phyloP scores from a whole-genome alignment of 2,329 filamentous ascomycete species.

The Trichoderma citrinoviride region DNA sequence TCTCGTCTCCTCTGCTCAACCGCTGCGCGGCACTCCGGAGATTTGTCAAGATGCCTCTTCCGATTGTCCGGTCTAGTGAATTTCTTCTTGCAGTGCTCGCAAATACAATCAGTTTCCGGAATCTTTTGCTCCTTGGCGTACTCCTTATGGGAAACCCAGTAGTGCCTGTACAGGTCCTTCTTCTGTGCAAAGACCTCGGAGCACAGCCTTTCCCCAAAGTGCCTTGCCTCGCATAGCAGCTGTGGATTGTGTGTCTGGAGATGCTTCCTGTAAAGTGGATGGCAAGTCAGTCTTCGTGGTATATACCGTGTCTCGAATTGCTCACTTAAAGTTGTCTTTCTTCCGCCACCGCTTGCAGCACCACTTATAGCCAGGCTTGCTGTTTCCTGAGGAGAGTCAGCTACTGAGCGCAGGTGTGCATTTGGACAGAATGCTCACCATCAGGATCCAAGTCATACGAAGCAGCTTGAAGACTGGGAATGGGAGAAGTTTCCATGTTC shows the following conservation, averaged over 20 bases:
- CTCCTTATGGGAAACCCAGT: neutral
- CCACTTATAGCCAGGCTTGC: neutral
- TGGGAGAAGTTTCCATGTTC: neutral
- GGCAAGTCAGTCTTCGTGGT: neutral
- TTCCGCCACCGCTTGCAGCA: neutral
- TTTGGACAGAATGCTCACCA: neutral
- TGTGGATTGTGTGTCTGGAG: neutral
- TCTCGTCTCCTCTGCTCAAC: neutral
- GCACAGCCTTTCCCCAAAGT: rapidly evolving
- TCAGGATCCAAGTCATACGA: neutral
- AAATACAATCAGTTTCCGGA: neutral
- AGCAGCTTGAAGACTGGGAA: neutral
- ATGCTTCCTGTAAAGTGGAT: neutral
- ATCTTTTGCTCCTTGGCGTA: neutral
- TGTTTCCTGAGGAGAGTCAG: neutral
- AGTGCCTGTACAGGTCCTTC: neutral
- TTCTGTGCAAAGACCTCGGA: rapidly evolving
- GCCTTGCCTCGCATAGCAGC: neutral
- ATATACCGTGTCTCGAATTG: too few relatives aligned
- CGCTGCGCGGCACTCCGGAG: neutral
- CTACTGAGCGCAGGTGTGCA: too few relatives aligned
- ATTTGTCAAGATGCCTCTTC: neutral
- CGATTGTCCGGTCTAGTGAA: neutral
- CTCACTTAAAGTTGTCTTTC: neutral
- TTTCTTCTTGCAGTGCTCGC: neutral